Conservation (phyloP, 352 stramenopile species). For the Globisporangium echinulatum region DNA sequence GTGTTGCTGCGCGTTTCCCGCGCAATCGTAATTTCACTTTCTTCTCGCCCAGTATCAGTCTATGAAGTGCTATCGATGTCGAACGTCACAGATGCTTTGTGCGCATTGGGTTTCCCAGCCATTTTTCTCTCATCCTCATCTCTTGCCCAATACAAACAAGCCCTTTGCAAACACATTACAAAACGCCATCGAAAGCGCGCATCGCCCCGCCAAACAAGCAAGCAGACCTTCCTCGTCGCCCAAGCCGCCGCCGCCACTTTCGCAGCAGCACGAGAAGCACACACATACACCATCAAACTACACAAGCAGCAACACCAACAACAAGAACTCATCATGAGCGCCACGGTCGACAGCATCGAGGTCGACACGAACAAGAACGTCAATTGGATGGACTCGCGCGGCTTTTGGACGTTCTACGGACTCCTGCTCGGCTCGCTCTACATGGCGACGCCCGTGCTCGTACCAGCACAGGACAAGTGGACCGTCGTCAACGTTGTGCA, state of each 20-base stretch:
- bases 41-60: no score
- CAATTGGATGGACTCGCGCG: constrained; percentile 87
- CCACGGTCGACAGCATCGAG: constrained; percentile 14
- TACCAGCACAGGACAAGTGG: constrained; percentile 62
- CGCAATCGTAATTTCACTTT: no score
- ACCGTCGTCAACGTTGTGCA: constrained; percentile 85
- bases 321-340: constrained; percentile 12
- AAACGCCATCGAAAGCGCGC: constrained; percentile 1
- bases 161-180: background rate
- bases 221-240: constrained; percentile 4
- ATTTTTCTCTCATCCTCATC: no score
- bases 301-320: constrained; percentile 8
- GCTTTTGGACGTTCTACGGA: constrained; percentile 86
- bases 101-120: no score
- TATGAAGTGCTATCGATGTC: no score
- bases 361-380: constrained; percentile 88
- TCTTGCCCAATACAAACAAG: background rate
- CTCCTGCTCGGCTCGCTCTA: constrained; percentile 71
- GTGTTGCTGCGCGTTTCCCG: no score
- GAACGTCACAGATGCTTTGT: no score
- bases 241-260: background rate
- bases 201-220: constrained; percentile 17
- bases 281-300: constrained; percentile 3
- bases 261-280: background rate
- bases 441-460: constrained; percentile 71